Evolutionary conservation across 139 green algal species (phyloP), one percentile per base, ranked within the genome.

Genomic region (Chloropicon primus): DNA sequence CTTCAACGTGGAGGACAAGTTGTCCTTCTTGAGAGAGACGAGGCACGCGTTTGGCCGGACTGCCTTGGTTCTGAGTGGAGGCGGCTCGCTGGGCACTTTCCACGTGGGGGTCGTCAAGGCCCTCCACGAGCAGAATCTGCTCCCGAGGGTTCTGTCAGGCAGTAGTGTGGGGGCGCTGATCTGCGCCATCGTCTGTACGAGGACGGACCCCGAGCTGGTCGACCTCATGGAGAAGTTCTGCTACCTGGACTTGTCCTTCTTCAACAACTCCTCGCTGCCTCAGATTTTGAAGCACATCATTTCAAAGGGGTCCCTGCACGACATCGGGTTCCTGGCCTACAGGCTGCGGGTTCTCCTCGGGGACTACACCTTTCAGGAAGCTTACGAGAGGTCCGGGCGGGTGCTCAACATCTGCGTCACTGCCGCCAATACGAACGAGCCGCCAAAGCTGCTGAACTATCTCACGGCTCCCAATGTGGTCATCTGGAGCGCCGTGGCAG

Each of bases 41-140:
- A 87, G 95, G 2, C 95, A 99, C 83, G 88, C 93, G 0, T 98
- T 96, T 86, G 95, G 95, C 0, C 85, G 96, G 75, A 98, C 95
- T 0, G 96, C 93, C 2, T 88, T 99, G 53, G 85, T 99, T 72
- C 90, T 99, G 10, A 91, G 79, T 41, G 95, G 95, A 24, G 95
- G 95, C 1, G 95, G 94, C 1, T 88, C 90, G 0, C 86, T 99
- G 25, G 95, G 91, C 26, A 88, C 85, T 2, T 99, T 98, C 86
- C 95, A 99, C 84, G 77, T 99, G 73, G 93, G 93, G 22, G 90
- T 98, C 22, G 87, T 93, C 24, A 92, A 93, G 82, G 89, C 92
- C 27, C 86, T 99, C 54, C 90, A 97, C 53, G 85, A 97, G 84
- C 88, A 95, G 74, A 53, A 80, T 2, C 84, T 98, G 80, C 89